Evolutionary conservation across 140 eudicot species (phyloP), one percentile per base, ranked within the genome.

Genomic region (Anethum foeniculum): DNA sequence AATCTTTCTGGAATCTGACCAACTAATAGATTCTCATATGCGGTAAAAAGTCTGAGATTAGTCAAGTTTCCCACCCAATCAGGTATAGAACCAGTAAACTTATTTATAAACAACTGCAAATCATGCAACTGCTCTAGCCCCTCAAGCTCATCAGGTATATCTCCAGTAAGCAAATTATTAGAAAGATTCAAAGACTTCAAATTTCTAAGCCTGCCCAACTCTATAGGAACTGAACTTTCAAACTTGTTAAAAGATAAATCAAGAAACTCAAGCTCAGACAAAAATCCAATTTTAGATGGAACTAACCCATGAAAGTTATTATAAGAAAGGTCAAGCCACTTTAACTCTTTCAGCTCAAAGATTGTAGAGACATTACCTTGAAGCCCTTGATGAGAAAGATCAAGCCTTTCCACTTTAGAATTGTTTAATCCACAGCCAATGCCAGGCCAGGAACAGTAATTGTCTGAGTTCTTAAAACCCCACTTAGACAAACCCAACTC

Each of bases 211-310:
- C 84, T 80, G 19, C 93, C 94, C 78, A 90, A 76, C 52, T 91
- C 96, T 32, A 30, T 21, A 60, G 99, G 99, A 52, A 96, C 88
- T 58, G 84, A 82, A 65, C 91, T 88, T 21, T 78, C 94, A 86
- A 96, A 91, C 83, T 86, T 91, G 73, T 96, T 96, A 80, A 85
- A 89, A n/a, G 98, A 93, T 48, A 96, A 91, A 96, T 96, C 99
- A 90, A 96, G 97, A 93, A 93, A 90, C 87, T 96, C 91, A 80
- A 96, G 98, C 85, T 87, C 85, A 46, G 91, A 85, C 39, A 96
- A 84, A 48, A 93, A 80, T 64, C 97, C 98, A 80, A 96, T 81
- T 67, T 84, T 81, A 64, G 77, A 85, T 54, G 98, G 99, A 52
- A 96, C 88, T 80, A 85, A 52, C 36, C 98, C 99, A 86, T 90